Conservation (phyloP, 257 asterid genomes). For the Mentha longifolia region DNA sequence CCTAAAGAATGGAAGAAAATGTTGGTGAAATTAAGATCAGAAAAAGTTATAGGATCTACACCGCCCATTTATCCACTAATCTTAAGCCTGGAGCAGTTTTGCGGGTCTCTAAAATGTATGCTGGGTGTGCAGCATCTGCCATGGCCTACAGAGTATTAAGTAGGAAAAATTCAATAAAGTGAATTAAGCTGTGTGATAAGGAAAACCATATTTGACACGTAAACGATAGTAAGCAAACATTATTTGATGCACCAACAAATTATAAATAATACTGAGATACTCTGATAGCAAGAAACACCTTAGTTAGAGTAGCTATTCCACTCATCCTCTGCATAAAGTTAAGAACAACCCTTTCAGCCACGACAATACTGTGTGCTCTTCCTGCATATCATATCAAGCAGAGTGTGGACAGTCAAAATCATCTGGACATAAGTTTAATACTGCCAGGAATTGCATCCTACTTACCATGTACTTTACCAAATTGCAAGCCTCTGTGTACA, state of each 20-base stretch:
- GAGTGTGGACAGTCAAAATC: conserved; percentile 20
- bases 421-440: conserved; percentile 5
- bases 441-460: not conserved
- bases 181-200: too few species aligned
- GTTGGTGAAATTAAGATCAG: conserved; percentile 3
- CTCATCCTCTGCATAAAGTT: conserved; percentile 99
- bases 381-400: conserved; percentile 53
- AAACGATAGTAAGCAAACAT: conserved; percentile 1
- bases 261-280: not conserved
- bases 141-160: conserved; percentile 60
- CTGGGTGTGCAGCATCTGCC: conserved; percentile 96
- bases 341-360: conserved; percentile 96
- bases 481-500: conserved; percentile 85
- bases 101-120: conserved; percentile 84
- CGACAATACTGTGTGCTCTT: conserved; percentile 82
- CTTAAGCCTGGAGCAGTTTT: conserved; percentile 98
- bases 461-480: conserved; percentile 89
- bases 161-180: conserved; percentile 3
- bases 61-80: conserved; percentile 99
- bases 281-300: conserved; percentile 52
- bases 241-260: conserved; percentile 7
- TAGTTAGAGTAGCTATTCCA: conserved; percentile 95
- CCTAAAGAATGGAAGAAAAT: not conserved
- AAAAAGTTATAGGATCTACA: conserved; percentile 53
- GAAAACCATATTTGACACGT: not conserved